Conservation (phyloP, 345 rosid species). For the Salix exigua region DNA sequence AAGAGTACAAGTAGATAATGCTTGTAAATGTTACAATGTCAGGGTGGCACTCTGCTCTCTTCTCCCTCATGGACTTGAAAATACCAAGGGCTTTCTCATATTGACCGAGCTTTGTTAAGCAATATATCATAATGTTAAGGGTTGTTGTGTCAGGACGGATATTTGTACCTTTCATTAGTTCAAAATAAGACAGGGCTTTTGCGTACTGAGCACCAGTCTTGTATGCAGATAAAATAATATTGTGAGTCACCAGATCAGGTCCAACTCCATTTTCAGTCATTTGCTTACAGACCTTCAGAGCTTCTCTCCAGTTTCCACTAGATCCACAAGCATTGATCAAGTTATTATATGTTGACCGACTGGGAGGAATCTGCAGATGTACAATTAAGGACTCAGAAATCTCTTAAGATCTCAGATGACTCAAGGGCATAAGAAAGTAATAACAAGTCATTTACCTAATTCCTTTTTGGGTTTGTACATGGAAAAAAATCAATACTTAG, state of each 20-base stretch:
- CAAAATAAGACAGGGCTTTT: constrained; percentile 81
- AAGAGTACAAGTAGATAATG: constrained; percentile 69
- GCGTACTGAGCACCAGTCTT: constrained; percentile 72
- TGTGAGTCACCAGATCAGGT: constrained; percentile 93
- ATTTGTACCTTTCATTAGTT: constrained; percentile 81
- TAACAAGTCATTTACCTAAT: not conserved
- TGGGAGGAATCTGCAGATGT: constrained; percentile 76
- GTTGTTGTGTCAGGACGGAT: constrained; percentile 85
- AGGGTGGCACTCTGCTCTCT: constrained; percentile 61
- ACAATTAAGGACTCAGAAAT: constrained; percentile 8
- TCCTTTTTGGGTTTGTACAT: too few relatives aligned
- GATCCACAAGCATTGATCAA: constrained; percentile 95
- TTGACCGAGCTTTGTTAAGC: constrained; percentile 72
- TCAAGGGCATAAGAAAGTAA: not conserved
- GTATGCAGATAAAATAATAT: constrained; percentile 82
- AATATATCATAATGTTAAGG: constrained; percentile 69
- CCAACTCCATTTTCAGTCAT: constrained; percentile 98
- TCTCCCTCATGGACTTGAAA: constrained; percentile 80
- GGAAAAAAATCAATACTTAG: too few relatives aligned
- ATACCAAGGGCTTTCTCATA: constrained; percentile 61
- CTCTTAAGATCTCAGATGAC: not conserved
- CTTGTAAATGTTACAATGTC: constrained; percentile 80
- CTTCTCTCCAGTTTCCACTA: constrained; percentile 97
- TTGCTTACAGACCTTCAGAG: constrained; percentile 74
- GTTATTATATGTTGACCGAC: constrained; percentile 78